Conservation (phyloP, 1,139 yeast genomes). For the Blastobotrys malaysiensis region DNA sequence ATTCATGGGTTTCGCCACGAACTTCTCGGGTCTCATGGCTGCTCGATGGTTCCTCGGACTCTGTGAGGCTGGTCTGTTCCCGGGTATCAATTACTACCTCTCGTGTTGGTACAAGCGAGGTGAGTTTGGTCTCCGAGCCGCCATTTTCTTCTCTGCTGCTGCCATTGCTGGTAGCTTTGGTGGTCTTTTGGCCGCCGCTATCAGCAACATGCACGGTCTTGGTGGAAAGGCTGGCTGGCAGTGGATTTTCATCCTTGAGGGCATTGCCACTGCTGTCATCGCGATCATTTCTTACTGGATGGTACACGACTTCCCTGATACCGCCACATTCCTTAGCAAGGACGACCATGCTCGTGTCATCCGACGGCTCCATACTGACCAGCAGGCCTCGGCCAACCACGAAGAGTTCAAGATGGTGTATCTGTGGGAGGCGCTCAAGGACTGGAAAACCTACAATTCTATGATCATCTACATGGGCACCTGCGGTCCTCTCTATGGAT, state of each 20-base stretch:
- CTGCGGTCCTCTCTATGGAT: conserved; percentile 22
- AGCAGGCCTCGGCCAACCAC: conserved; percentile 15
- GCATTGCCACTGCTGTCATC: conserved; percentile 46
- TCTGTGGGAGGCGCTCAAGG: conserved; percentile 29
- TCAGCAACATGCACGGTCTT: conserved; percentile 35
- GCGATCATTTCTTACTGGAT: conserved; percentile 44
- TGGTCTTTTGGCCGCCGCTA: conserved; percentile 32
- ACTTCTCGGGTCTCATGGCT: conserved; percentile 48
- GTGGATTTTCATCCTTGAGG: conserved; percentile 56
- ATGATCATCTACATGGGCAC: conserved; percentile 17
- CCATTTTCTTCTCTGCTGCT: conserved; percentile 47
- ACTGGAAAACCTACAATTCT: conserved; percentile 29
- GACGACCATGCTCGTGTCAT: conserved; percentile 45
- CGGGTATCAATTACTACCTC: conserved; percentile 33
- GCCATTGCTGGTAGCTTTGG: conserved; percentile 34
- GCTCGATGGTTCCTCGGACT: conserved; percentile 56
- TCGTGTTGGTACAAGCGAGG: conserved; percentile 32
- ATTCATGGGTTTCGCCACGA: conserved; percentile 52
- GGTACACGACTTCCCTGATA: conserved; percentile 47
- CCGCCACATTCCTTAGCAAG: conserved; percentile 43
- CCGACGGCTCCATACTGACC: conserved; percentile 39
- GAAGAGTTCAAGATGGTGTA: conserved; percentile 16
- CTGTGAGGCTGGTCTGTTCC: conserved; percentile 58
- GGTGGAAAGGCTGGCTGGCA: conserved; percentile 46
- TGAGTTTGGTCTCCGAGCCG: conserved; percentile 45